These are phyloP conservation scores for Boletus sensibilis DNA, from an alignment of 768 basidiomycete species.

Conservation along the genomic window DNA sequence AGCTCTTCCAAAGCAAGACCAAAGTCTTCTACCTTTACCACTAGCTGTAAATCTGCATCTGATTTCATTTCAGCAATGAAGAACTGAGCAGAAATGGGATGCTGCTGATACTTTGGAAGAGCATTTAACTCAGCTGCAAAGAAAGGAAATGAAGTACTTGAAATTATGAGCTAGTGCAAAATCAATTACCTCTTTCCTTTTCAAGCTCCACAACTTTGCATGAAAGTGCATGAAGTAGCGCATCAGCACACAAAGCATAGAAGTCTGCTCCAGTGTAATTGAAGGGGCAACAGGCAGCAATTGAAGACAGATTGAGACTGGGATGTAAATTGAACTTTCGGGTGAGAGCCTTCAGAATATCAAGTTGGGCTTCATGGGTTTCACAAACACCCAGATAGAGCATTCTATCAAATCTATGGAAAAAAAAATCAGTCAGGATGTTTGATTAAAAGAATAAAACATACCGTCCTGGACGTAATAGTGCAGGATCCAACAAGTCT, in stretches of 20 bases:
- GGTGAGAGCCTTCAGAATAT: slow-evolving; percentile 87
- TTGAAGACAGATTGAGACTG: slow-evolving; percentile 52
- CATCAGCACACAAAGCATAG: slow-evolving; percentile 96
- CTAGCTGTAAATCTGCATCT: slow-evolving; percentile 64
- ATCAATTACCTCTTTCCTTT: slow-evolving; percentile 55
- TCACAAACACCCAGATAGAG: slow-evolving; percentile 92
- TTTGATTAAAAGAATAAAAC: slow-evolving; percentile 12
- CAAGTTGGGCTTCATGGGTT: slow-evolving; percentile 78
- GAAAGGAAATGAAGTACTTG: neutral
- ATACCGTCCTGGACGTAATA: slow-evolving; percentile 85
- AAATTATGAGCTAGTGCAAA: neutral
- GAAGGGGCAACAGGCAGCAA: slow-evolving; percentile 81
- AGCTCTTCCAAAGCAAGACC: slow-evolving; percentile 65
- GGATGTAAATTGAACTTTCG: slow-evolving; percentile 85
- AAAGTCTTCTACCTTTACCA: slow-evolving; percentile 80
- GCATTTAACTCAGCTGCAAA: slow-evolving; percentile 43
- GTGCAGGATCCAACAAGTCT: slow-evolving; percentile 85
- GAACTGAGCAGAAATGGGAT: slow-evolving; percentile 84
- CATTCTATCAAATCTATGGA: slow-evolving; percentile 90
- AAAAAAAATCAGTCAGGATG: neutral
- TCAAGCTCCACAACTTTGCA: slow-evolving; percentile 82
- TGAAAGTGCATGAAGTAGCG: slow-evolving; percentile 93
- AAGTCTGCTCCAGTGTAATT: slow-evolving; percentile 98
- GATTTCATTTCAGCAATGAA: slow-evolving; percentile 83
- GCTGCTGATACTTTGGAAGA: slow-evolving; percentile 38